Evolutionary conservation across 1,284 basidiomycete genomes (phyloP), one percentile per base, ranked within the genome.

Genomic region (Pascua sp.): DNA sequence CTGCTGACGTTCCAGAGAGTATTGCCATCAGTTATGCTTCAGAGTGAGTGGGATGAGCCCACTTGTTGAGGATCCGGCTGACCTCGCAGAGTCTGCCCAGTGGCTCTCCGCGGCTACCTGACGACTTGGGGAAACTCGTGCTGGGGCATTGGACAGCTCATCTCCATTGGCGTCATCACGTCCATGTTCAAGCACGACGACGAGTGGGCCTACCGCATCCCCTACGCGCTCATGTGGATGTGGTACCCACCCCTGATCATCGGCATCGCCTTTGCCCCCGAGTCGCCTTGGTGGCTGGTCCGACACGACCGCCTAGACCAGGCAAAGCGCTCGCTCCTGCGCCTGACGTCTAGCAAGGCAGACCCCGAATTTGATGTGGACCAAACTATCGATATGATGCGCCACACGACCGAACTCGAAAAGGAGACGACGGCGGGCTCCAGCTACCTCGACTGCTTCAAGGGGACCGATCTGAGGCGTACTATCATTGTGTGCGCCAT

Each of bases 371-470:
- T 47, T 47, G 61, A 70, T 37, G 69, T 73, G 39, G 63, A 70
- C 49, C 70, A 76, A 59, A 70, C 70, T 9, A 61, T 81, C 10
- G 49, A 73, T 46, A 53, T 43, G 51, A 53, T 53, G 32, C 56
- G 55, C 41, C 60, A 61, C 36, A 56, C 47, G 45, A 59, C 48
- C 49, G 56, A 47, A 12, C 56, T 55, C 47, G 51, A 53, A 37
- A 53, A 53, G 40, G 41, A 41, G 11, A 42, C 64, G 32, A 61
- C 63, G 13, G 62, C 59, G 15, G 77, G 76, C 8, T 62, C 67
- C 1, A 59, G 57, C 17, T 79, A 75, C 66, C 56, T 60, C 17
- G 76, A 79, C 55, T 79, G 76, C 64, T 77, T 80, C 76, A 67
- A 64, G 50, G 73, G 78, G 16, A 64, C 66, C 63, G 71, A 80